These are phyloP conservation scores for Ambrosia trifida DNA, from an alignment of 129 eudicot genomes.

Conservation along the genomic window DNA sequence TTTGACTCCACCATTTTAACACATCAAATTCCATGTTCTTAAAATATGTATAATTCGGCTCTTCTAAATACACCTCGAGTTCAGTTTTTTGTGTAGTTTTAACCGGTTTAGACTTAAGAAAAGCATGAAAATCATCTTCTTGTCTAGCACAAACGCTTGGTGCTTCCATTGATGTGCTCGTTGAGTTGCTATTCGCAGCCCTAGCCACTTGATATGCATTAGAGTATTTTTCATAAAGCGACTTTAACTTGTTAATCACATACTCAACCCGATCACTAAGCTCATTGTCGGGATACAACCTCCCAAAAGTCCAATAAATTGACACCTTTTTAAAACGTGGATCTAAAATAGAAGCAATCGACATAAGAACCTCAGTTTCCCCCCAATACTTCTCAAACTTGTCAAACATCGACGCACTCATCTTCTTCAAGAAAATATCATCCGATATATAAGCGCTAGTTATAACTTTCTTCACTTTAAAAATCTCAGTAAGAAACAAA, in stretches of 20 bases:
- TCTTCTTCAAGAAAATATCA: not conserved
- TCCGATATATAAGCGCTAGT: not conserved
- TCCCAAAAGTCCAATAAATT: not conserved
- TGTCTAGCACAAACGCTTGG: not conserved
- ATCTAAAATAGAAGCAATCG: not conserved
- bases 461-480: not conserved
- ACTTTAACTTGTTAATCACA: not conserved
- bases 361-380: not conserved
- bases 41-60: not conserved
- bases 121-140: not conserved
- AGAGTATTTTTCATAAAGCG: not conserved
- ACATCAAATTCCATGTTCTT: not conserved
- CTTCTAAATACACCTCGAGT: not conserved
- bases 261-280: not conserved
- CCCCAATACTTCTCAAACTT: not conserved
- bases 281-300: not conserved
- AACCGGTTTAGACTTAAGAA: not conserved
- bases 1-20: not conserved
- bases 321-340: not conserved
- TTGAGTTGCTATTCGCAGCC: not conserved
- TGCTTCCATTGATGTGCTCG: not conserved
- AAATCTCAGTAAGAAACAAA: not conserved
- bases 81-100: not conserved
- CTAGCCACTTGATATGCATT: not conserved
- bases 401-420: not conserved